Percentiles rank a stretch among this genome's conserved stretches.
Evolutionary conservation across 495 filamentous ascomycete genomes (phyloP).

Genomic region (Daldinia childiae): DNA sequence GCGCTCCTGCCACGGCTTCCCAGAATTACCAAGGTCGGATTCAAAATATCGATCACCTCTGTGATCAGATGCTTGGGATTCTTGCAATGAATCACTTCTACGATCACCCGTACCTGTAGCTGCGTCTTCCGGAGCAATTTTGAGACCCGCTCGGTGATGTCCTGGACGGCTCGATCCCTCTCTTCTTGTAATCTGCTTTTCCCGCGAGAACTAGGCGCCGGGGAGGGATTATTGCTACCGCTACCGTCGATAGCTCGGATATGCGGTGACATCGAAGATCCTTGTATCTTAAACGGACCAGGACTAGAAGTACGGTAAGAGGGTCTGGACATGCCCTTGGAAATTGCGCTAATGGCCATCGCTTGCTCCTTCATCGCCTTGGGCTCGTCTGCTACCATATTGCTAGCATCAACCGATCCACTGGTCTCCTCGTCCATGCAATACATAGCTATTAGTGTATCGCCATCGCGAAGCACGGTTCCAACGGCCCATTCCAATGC

Average conservation of each 20-base stretch:
- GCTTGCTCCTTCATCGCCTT: constrained; percentile 77
- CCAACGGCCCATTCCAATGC: constrained; percentile 98
- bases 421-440: constrained; percentile 87
- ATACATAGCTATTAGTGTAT: constrained; percentile 91
- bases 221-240: constrained; percentile 49
- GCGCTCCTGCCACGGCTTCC: constrained; percentile 90
- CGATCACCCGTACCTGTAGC: constrained; percentile 87
- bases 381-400: constrained; percentile 56
- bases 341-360: constrained; percentile 58
- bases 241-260: constrained; percentile 36
- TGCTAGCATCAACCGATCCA: constrained; percentile 50
- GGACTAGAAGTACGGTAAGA: constrained; percentile 47
- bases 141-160: constrained; percentile 80
- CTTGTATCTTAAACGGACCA: constrained; percentile 41
- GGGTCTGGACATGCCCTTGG: constrained; percentile 49
- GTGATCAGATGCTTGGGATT: constrained; percentile 86
- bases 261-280: constrained; percentile 45
- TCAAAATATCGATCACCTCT: constrained; percentile 89
- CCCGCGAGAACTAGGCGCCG: constrained; percentile 53
- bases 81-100: constrained; percentile 98
- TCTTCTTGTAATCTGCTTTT: constrained; percentile 75
- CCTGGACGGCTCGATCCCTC: constrained; percentile 75
- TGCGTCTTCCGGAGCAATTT: constrained; percentile 87
- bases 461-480: constrained; percentile 92
- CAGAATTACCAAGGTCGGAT: constrained; percentile 92